Evolutionary conservation across 257 asterid species (phyloP), one percentile per base, ranked within the genome.

Genomic region (Rubia yunnanensis): DNA sequence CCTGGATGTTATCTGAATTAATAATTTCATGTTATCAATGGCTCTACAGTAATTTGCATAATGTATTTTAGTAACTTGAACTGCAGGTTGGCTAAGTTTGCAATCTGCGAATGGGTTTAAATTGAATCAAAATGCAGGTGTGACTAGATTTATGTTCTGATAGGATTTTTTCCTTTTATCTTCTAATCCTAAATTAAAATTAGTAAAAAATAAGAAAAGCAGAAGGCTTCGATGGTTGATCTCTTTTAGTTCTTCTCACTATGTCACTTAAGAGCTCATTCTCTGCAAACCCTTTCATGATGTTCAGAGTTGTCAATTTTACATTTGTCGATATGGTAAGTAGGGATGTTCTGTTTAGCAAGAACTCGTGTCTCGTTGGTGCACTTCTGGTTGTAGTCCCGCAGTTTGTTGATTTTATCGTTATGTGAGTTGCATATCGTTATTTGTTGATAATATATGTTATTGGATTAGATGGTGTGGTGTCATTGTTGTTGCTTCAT

Each of bases 401-500:
- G 20, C 20, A 41, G 39, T 39, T 24, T 39, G 31, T 67, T 39
- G 15, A 36, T 24, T 56, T 27, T 67, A 35, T 53, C 14, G 67
- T 63, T 60, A 22, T 22, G 24, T n/a, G 17, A 44, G 53, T 28
- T 20, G 61, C 27, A 46, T 48, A 48, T 15, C n/a, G 54, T 48
- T 48, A 3, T 5, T 6, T 57, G 46, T 58, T 68, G n/a, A 22
- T 53, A 53, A 22, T 53, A 23, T 53, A 7, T 53, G 59, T 53
- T 50, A 20, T 53, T 15, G 22, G 72, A 44, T 60, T 15, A 32
- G 72, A 59, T 60, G 50, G 49, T 58, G 31, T 3, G 13, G 55
- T 20, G 34, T 68, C 57, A 63, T 63, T 63, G 46, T 69, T 15
- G 53, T 49, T 32, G 24, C 15, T 23, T 41, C 18, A 60, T 60